Conservation (phyloP, 768 basidiomycete species). For the Panellus pusillus region DNA sequence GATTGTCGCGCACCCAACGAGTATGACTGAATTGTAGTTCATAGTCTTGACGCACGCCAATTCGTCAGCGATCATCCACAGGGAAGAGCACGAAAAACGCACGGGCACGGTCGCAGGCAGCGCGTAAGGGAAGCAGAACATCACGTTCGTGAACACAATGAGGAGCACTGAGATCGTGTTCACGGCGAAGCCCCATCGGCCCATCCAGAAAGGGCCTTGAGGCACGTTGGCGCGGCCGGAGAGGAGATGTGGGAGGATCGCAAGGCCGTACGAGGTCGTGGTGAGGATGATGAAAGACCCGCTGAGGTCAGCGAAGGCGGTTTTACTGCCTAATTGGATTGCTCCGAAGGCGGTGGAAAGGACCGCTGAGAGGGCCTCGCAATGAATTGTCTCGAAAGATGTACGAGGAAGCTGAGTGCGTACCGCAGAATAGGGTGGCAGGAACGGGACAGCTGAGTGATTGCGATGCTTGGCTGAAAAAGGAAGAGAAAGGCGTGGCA, state of each 20-base stretch:
- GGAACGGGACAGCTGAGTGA: constrained; percentile 17
- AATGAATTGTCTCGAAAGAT: not conserved
- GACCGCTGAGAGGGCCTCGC: constrained; percentile 1
- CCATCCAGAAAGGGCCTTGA: constrained; percentile 20
- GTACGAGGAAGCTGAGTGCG: not conserved
- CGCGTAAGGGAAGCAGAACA: constrained; percentile 19
- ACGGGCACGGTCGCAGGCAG: constrained; percentile 11
- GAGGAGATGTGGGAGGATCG: constrained; percentile 18
- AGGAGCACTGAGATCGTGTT: constrained; percentile 14
- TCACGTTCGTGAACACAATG: constrained; percentile 13
- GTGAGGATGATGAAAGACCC: constrained; percentile 20
- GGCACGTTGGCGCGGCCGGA: constrained; percentile 17
- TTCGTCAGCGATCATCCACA: not conserved
- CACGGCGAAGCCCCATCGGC: constrained; percentile 6
- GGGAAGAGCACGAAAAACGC: not conserved
- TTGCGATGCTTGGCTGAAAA: constrained; percentile 12
- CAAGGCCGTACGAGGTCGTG: constrained; percentile 20
- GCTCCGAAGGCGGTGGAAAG: constrained; percentile 16
- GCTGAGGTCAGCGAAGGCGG: constrained; percentile 17
- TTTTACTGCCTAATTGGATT: constrained; percentile 19
- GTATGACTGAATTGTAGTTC: constrained; percentile 19
- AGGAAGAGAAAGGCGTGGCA: constrained; percentile 17
- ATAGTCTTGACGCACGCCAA: constrained; percentile 1
- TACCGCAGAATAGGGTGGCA: constrained; percentile 18
- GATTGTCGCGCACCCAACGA: constrained; percentile 10